phyloP scores from a whole-genome alignment of 164 flowering plant genomes.

The Macadamia tetraphylla region DNA sequence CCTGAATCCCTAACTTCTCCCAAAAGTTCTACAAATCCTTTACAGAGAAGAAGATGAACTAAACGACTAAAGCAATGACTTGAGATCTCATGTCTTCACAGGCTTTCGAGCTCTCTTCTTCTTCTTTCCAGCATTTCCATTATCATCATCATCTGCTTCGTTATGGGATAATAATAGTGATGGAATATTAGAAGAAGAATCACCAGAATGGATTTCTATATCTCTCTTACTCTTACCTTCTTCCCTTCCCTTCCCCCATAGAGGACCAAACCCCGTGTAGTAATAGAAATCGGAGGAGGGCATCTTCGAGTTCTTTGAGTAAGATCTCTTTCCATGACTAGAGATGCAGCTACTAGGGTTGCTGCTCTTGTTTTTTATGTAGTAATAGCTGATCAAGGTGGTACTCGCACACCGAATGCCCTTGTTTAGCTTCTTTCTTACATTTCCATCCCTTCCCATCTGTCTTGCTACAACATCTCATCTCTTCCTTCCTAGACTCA shows the following conservation, averaged over 20 bases:
- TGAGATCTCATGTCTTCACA: slow-evolving; percentile 54
- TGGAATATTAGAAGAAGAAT: background rate
- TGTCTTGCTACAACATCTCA: background rate
- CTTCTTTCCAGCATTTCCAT: slow-evolving; percentile 10
- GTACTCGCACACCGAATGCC: background rate
- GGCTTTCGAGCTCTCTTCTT: slow-evolving; percentile 42
- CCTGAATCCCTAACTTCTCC: no score
- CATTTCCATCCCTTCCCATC: slow-evolving; percentile 3
- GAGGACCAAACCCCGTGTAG: slow-evolving; percentile 74
- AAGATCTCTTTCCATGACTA: background rate
- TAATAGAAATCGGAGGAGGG: slow-evolving; percentile 50
- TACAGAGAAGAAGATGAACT: no score
- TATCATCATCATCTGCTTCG: slow-evolving; percentile 3
- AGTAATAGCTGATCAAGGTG: slow-evolving; percentile 8
- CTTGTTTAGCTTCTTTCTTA: background rate
- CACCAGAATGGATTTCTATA: background rate
- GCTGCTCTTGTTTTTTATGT: background rate
- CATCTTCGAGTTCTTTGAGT: slow-evolving; percentile 11
- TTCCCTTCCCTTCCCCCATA: no score
- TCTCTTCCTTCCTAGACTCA: no score
- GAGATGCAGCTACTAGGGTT: no score
- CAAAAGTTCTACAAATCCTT: no score
- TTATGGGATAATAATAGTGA: background rate
- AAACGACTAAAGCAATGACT: slow-evolving; percentile 36
- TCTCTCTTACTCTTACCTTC: no score